These are phyloP conservation scores for Hysterium pulicare DNA, from an alignment of 2,329 filamentous ascomycete genomes.

Conservation along the genomic window DNA sequence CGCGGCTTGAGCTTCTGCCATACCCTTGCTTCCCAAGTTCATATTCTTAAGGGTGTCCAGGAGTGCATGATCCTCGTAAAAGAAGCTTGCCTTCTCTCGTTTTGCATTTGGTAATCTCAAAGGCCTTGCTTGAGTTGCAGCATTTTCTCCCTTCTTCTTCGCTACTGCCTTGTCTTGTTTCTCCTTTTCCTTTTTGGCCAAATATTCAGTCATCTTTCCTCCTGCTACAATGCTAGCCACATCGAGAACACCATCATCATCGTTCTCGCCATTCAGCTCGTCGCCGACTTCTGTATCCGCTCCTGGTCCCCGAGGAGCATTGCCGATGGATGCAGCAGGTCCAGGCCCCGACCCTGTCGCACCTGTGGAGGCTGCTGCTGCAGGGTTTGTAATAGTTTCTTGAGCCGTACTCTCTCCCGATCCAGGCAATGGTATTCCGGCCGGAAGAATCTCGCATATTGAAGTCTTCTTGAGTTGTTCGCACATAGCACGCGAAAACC, in stretches of 20 bases:
- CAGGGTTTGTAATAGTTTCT: slow-evolving; percentile 47
- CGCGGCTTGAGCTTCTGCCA: slow-evolving; percentile 51
- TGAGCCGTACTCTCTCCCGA: slow-evolving; percentile 39
- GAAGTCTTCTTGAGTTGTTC: slow-evolving; percentile 63
- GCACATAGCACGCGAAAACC: slow-evolving; percentile 60
- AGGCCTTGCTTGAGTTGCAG: slow-evolving; percentile 59
- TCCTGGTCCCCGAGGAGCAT: slow-evolving; percentile 52
- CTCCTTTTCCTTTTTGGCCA: slow-evolving; percentile 79
- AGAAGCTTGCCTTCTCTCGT: slow-evolving; percentile 65
- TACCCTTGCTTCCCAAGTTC: slow-evolving; percentile 44
- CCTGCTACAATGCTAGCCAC: slow-evolving; percentile 81
- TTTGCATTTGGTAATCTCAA: slow-evolving; percentile 68
- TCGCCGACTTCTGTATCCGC: slow-evolving; percentile 53
- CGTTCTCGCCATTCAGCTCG: slow-evolving; percentile 49
- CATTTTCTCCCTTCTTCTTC: slow-evolving; percentile 55
- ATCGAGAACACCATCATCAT: slow-evolving; percentile 73
- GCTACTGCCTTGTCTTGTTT: slow-evolving; percentile 63
- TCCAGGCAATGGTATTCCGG: slow-evolving; percentile 53
- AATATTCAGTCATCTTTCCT: slow-evolving; percentile 76
- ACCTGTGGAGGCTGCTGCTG: slow-evolving; percentile 55
- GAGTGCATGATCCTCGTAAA: slow-evolving; percentile 65
- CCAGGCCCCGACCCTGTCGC: slow-evolving; percentile 46
- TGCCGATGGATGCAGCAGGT: slow-evolving; percentile 41
- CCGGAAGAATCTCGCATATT: slow-evolving; percentile 60
- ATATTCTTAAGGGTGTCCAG: slow-evolving; percentile 53